Conservation (phyloP, 2,329 filamentous ascomycete genomes). For the Rhexocercosporidium sp. region DNA sequence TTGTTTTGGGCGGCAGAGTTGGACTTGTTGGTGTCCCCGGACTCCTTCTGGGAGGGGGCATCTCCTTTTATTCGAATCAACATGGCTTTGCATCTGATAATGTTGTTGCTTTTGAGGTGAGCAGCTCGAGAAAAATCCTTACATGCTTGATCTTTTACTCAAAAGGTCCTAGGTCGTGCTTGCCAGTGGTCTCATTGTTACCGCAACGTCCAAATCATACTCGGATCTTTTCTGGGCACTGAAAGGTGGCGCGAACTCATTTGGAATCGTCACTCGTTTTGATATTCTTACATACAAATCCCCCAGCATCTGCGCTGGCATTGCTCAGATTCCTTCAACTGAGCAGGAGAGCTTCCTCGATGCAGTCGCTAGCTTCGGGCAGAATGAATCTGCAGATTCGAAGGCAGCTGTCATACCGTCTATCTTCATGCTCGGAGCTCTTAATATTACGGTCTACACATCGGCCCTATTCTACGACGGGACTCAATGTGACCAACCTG, state of each 20-base stretch:
- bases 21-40: slow-evolving; percentile 27
- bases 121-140: background rate
- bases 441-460: slow-evolving; percentile 22
- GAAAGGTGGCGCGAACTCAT: slow-evolving; percentile 44
- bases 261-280: slow-evolving; percentile 46
- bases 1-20: slow-evolving; percentile 25
- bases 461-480: slow-evolving; percentile 28
- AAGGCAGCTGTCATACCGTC: slow-evolving; percentile 30
- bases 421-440: slow-evolving; percentile 23
- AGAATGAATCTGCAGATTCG: slow-evolving; percentile 22
- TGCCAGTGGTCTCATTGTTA: slow-evolving; percentile 35
- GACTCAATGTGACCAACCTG: slow-evolving; percentile 20
- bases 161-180: slow-evolving; percentile 22
- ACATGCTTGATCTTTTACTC: slow-evolving; percentile 8
- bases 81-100: slow-evolving; percentile 29
- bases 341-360: slow-evolving; percentile 19
- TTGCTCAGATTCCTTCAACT: slow-evolving; percentile 10
- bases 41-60: slow-evolving; percentile 29
- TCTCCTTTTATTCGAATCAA: slow-evolving; percentile 28
- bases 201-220: slow-evolving; percentile 33
- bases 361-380: slow-evolving; percentile 23
- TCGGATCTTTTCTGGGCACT: slow-evolving; percentile 45
- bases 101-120: slow-evolving; percentile 27
- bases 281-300: slow-evolving; percentile 44
- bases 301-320: slow-evolving; percentile 22